Base-by-base conservation (phyloP, 2,329 filamentous ascomycete genomes). In the Cladophialophora yegresii region DNA sequence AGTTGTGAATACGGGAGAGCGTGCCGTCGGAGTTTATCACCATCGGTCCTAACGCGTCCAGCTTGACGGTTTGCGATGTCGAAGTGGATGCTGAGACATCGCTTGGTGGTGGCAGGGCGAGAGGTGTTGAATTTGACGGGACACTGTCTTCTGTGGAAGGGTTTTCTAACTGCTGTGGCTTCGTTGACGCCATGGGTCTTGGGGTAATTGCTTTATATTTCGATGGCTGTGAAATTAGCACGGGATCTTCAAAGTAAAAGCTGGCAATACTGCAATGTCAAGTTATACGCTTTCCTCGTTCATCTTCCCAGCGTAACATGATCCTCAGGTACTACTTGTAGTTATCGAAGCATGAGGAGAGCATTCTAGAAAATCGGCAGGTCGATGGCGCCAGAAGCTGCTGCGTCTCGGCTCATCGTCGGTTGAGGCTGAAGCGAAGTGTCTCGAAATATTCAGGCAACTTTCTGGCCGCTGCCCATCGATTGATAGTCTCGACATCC, bases 1-100 rank as follows among this genome's bases (percentile, higher is more conserved):
- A 58, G 22, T 58, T 58, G 16, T 58, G 23, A 28, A 58, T 58
- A 3, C 55, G 36, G 8, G 55, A 58, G 40, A 58, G 55, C n/a
- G 55, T 58, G 13, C 55, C 55, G 26, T 58, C 55, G n/a, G 55
- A 47, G 30, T 58, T 58, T 12, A 58, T 32, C 28, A 58, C 55
- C 16, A 58, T 28, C 3, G 55, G 36, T 20, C 8, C 55, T 23
- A 4, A 33, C 26, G 36, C 55, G 43, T 58, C 55, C 4, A 58
- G 55, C 20, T 58, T 58, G 55, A 58, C 26, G 9, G 55, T 58
- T 20, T 58, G 55, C 3, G 55, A 22, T 58, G n/a, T 26, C 22
- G 47, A 26, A 12, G 20, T n/a, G 9, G 26, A 23, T 51, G 20
- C 20, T 13, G 47, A 51, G 20, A 51, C 26, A 28, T 51, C 26